Percentiles rank a stretch among this genome's conserved stretches.
Evolutionary conservation across 441 rosid genomes (phyloP).

Genomic region (Sinapis alba): DNA sequence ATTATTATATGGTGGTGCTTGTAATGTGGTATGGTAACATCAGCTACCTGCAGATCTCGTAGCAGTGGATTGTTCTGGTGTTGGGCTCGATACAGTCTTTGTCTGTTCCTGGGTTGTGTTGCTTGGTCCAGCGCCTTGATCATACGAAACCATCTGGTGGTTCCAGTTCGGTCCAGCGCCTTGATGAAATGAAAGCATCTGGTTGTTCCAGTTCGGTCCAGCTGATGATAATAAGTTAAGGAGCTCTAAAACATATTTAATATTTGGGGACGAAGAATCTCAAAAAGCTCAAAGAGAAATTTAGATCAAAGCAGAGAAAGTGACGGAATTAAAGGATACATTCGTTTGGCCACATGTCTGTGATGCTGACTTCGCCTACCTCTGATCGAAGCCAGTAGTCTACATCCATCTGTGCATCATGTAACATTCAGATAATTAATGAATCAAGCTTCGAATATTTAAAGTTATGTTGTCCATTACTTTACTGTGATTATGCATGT

Average conservation of each 20-base stretch:
- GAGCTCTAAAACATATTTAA: conserved; percentile 29
- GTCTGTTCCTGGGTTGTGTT: conserved; percentile 55
- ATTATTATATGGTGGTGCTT: conserved; percentile 15
- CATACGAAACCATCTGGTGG: background rate
- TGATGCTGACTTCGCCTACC: conserved; percentile 76
- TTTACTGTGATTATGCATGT: conserved; percentile 1
- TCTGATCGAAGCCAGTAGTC: conserved; percentile 99
- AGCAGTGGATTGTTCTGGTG: conserved; percentile 38
- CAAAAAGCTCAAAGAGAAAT: background rate
- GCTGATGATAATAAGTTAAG: conserved; percentile 53
- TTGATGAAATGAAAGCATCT: conserved; percentile 47
- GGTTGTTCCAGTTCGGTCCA: conserved; percentile 65
- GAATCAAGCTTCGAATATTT: background rate
- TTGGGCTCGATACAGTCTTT: conserved; percentile 57
- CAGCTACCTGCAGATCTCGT: conserved; percentile 49
- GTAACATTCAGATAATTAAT: conserved; percentile 20
- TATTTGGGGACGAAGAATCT: conserved; percentile 10
- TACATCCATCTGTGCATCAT: conserved; percentile 68
- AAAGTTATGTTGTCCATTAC: conserved; percentile 9
- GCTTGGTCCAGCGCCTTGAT: conserved; percentile 49
- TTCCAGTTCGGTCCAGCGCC: background rate
- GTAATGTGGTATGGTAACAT: conserved; percentile 31
- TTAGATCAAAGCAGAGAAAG: conserved; percentile 8
- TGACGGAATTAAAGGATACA: conserved; percentile 64
- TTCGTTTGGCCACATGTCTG: conserved; percentile 86